Base-by-base conservation (phyloP, 2,329 filamentous ascomycete genomes). In the Penicillium sp. region DNA sequence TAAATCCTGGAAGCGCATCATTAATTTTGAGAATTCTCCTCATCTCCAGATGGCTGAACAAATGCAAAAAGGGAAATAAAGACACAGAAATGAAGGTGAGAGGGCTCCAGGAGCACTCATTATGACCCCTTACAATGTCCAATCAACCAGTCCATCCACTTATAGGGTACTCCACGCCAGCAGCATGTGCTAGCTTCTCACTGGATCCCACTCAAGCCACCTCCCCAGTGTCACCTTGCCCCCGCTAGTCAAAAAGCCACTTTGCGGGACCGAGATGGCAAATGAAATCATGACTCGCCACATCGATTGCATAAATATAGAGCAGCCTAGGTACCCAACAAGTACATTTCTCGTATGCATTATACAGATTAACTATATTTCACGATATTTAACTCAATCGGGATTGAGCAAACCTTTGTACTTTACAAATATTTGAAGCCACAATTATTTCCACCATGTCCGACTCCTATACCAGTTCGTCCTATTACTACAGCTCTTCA, bases 401-500 rank as follows among this genome's bases (percentile, higher is more conserved):
- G 25, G n/a, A 27, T 26, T 9, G 3, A 42, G 31, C 18, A 29
- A 47, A 14, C 18, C 8, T 31, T 22, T 45, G 14, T 18, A 29
- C 3, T 25, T 35, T 33, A 20, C 23, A 45, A 18, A 1, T 27
- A 40, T 18, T 49, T 29, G 26, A 31, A 33, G 22, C 25, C 37
- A 23, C 25, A 43, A 20, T 40, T 6, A 27, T 6, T 8, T 8
- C 44, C 43, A 54, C 18, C 14, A 60, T 70, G 67, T 59, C 66
- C 56, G 59, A 69, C 44, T 64, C 59, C n/a, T 67, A 67, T 51
- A 64, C 59, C 59, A 70, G 65, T 44, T 68, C 67, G n/a, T 68
- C 69, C 27, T 73, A 67, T 57, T 71, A 63, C 59, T 72, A 67
- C 58, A 71, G 61, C 57, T 68, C 69, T 15, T 63, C 67, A 4